These are phyloP conservation scores for Leishmania arabica DNA, from an alignment of 208 protist species.

Conservation along the genomic window DNA sequence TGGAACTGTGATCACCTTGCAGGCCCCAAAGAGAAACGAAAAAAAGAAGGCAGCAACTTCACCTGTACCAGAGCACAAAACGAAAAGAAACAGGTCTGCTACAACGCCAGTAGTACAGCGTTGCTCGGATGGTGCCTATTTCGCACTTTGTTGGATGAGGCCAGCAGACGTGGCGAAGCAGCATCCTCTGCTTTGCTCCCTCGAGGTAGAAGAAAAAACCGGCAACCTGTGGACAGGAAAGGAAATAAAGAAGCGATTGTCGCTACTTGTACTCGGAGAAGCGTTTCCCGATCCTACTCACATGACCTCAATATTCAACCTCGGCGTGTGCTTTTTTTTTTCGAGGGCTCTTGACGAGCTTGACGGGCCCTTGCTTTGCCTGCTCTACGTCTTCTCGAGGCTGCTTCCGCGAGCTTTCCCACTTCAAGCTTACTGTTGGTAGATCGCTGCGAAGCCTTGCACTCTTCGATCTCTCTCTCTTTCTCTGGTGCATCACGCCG, in stretches of 20 bases:
- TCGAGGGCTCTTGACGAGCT: neutral
- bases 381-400: neutral
- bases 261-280: neutral
- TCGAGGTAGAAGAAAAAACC: neutral
- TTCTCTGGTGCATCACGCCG: neutral
- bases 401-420: neutral
- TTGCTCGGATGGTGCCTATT: neutral
- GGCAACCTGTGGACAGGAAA: neutral
- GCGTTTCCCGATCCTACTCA: neutral
- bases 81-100: neutral
- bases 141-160: neutral
- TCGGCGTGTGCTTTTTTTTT: neutral
- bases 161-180: neutral
- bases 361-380: neutral
- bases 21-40: neutral
- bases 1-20: neutral
- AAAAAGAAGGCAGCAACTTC: too few species aligned
- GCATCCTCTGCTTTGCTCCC: neutral
- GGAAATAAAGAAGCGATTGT: neutral
- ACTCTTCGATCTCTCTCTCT: neutral
- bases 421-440: neutral
- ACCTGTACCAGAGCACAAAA: neutral
- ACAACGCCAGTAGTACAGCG: neutral
- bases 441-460: neutral
- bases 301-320: conserved; percentile 3